Evolutionary conservation across 225 moss, liverwort and hornwort genomes (phyloP), one percentile per base, ranked within the genome.

Genomic region (Thuidium tamariscinum): DNA sequence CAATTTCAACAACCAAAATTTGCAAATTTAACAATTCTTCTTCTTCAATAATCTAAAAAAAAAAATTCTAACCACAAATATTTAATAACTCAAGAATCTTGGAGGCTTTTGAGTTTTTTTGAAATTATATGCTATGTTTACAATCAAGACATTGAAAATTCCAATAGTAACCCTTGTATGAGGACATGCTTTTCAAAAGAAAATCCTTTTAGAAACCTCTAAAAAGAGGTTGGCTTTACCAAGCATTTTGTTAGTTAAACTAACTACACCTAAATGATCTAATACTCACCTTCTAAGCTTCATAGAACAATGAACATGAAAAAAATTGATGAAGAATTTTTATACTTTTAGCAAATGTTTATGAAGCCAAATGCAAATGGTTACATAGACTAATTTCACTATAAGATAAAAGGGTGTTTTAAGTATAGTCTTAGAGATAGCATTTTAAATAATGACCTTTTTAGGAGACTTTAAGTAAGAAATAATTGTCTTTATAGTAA

Each of bases 141-240:
- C 72, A 18, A 46, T 30, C 4, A 18, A 5, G 30, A 30, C 9
- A 46, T 46, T 30, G 11, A 72, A 46, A 46, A 18, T 48, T 11
- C 2, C 1, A 46, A 18, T 18, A 18, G 4, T 44, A 46, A 30
- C 0, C 2, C 1, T 30, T 11, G 3, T 6, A 11, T 11, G 1
- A 46, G 0, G 10, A 71, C 9, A 44, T 6, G 6, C 5, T 71
- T 29, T 19, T 41, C 2, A 5, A 26, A 70, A 42, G 2, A 5
- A 2, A 0, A 0, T 5, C 1, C 4, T 26, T 70, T 42, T 32
- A 19, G 4, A 49, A 74, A 19, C 11, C 49, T 49, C 7, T 30
- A 48, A 30, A 12, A 18, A 0, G 1, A 41, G 2, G 2, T 72
- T 2, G 0, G 3, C 18, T 29, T 10, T 10, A 44, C 1, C 29